Evolutionary conservation across 2,329 filamentous ascomycete species (phyloP).

Genomic region (Sarocladium oryzae): DNA sequence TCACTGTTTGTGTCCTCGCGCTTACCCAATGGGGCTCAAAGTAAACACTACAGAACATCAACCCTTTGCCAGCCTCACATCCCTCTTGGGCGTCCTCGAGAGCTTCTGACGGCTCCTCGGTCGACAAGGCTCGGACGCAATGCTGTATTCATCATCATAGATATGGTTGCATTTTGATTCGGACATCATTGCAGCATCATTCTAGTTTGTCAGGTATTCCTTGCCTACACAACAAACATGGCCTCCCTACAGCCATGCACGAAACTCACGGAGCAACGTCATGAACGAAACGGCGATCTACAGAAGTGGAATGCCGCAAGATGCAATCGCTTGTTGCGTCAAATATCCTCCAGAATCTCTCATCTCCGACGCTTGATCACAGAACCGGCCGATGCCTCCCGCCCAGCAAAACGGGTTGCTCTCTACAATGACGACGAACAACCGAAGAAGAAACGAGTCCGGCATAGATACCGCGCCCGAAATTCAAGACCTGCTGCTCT

Average conservation of each 20-base stretch:
- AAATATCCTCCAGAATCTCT: constrained; percentile 36
- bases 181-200: not conserved
- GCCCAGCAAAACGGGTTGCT: constrained; percentile 18
- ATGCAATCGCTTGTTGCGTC: constrained; percentile 40
- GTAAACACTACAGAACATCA: constrained; percentile 4
- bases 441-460: constrained; percentile 15
- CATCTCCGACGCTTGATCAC: constrained; percentile 29
- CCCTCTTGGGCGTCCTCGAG: too few species aligned
- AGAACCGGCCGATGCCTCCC: constrained; percentile 12
- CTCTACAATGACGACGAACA: constrained; percentile 8
- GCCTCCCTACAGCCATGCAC: not conserved
- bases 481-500: constrained; percentile 12
- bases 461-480: constrained; percentile 23
- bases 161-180: not conserved
- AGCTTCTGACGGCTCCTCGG: too few species aligned
- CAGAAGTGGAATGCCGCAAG: constrained; percentile 41
- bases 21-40: constrained; percentile 1
- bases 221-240: not conserved
- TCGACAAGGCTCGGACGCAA: too few species aligned
- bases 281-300: constrained; percentile 11
- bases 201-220: not conserved
- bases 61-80: not conserved
- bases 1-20: not conserved
- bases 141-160: too few species aligned
- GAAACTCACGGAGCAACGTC: constrained; percentile 6